phyloP scores from a whole-genome alignment of 768 basidiomycete genomes.

The Phanerodontia chrysosporium region DNA sequence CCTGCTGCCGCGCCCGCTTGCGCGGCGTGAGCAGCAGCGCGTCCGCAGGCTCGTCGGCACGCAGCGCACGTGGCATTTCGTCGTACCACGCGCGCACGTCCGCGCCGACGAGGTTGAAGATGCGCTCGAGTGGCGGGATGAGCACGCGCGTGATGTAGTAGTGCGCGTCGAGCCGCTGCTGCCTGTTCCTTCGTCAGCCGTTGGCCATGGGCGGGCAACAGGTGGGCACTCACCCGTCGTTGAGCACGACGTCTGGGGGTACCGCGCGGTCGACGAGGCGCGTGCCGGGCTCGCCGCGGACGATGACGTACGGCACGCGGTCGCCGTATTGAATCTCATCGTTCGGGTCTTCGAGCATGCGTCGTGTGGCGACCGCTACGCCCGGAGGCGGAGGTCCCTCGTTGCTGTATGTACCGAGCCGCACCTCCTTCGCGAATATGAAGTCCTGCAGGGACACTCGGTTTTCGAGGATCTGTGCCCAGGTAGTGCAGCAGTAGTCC shows the following conservation, averaged over 20 bases:
- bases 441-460: constrained; percentile 88
- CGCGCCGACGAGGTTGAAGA: constrained; percentile 89
- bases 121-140: constrained; percentile 84
- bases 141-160: constrained; percentile 89
- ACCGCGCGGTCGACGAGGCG: constrained; percentile 74
- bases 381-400: constrained; percentile 88
- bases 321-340: constrained; percentile 92
- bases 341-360: constrained; percentile 68
- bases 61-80: constrained; percentile 70
- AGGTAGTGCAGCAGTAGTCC: constrained; percentile 78
- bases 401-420: constrained; percentile 91
- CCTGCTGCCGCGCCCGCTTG: constrained; percentile 24
- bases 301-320: constrained; percentile 87
- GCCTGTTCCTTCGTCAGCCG: constrained; percentile 38
- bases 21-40: constrained; percentile 31
- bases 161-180: constrained; percentile 71
- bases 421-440: constrained; percentile 91
- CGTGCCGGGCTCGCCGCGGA: constrained; percentile 53
- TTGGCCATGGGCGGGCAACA: no score
- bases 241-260: constrained; percentile 66
- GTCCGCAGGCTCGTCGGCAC: constrained; percentile 34
- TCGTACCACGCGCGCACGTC: constrained; percentile 85
- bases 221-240: constrained; percentile 50
- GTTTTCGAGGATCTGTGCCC: constrained; percentile 80
- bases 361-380: constrained; percentile 76